phyloP scores from a whole-genome alignment of 106 monocot genomes.

The Dendrobium nobile region DNA sequence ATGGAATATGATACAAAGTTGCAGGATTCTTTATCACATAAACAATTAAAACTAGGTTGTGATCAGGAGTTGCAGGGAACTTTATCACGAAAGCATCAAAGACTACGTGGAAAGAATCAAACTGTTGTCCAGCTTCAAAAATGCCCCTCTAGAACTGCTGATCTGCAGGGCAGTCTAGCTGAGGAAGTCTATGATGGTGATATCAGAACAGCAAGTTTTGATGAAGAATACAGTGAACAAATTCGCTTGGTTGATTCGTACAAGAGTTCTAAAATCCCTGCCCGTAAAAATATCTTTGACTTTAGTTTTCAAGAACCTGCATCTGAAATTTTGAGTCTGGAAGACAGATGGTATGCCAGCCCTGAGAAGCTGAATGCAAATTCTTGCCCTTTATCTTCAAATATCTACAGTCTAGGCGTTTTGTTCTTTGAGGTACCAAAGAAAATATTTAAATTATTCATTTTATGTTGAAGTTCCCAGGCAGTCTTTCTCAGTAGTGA shows the following conservation, averaged over 20 bases:
- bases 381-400: slow-evolving; percentile 34
- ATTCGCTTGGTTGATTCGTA: slow-evolving; percentile 7
- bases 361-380: slow-evolving; percentile 55
- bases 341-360: slow-evolving; percentile 84
- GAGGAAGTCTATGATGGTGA: slow-evolving; percentile 14
- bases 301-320: not conserved
- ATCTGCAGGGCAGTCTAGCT: slow-evolving; percentile 7
- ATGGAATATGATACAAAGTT: slow-evolving; percentile 19
- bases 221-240: slow-evolving; percentile 13
- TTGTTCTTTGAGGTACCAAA: slow-evolving; percentile 80
- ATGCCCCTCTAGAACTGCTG: slow-evolving; percentile 16
- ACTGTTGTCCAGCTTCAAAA: not conserved
- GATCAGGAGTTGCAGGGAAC: not conserved
- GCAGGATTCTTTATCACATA: slow-evolving; percentile 15
- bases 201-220: slow-evolving; percentile 17
- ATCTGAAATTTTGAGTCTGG: slow-evolving; percentile 42
- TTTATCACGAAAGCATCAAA: slow-evolving; percentile 29
- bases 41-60: slow-evolving; percentile 27
- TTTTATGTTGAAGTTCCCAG: not conserved
- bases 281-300: slow-evolving; percentile 3
- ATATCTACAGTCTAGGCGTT: slow-evolving; percentile 90
- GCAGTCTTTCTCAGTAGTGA: not conserved
- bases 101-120: slow-evolving; percentile 15
- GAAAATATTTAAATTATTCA: not conserved
- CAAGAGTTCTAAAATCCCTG: not conserved